A percentile compares a stretch with the other conserved stretches of the same genome.
Conservation (phyloP, 495 filamentous ascomycete species). For the Ramalina intermedia region DNA sequence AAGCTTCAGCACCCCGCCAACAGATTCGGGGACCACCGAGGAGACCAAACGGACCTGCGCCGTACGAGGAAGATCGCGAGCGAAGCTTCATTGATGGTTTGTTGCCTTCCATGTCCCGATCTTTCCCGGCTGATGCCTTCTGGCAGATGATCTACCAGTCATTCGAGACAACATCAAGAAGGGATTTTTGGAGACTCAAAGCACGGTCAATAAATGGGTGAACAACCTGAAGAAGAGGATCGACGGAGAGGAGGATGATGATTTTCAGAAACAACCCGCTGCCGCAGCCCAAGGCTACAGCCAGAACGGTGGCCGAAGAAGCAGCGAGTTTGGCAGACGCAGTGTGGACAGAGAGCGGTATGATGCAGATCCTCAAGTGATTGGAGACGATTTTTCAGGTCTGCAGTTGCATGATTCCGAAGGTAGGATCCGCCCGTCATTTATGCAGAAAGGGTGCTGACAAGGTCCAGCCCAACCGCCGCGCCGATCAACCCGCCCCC, state of each 20-base stretch:
- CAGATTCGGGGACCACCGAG: conserved; percentile 10
- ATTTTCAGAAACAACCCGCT: conserved; percentile 24
- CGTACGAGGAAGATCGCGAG: conserved; percentile 43
- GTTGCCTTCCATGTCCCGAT: neutral
- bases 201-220: conserved; percentile 85
- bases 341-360: conserved; percentile 80
- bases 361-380: conserved; percentile 84
- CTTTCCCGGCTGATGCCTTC: neutral
- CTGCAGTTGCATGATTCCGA: conserved; percentile 59
- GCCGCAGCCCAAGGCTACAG: conserved; percentile 26
- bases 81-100: conserved; percentile 81
- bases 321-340: conserved; percentile 44
- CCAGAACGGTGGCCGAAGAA: conserved; percentile 35
- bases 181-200: conserved; percentile 88
- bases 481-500: conserved; percentile 43
- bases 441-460: conserved; percentile 4
- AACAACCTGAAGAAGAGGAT: conserved; percentile 78
- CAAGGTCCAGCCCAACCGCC: conserved; percentile 22
- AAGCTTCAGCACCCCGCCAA: conserved; percentile 18
- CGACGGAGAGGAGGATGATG: conserved; percentile 63
- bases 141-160: conserved; percentile 72
- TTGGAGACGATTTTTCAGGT: conserved; percentile 81
- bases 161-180: conserved; percentile 90
- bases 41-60: conserved; percentile 18
- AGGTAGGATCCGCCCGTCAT: conserved; percentile 39